Conservation (phyloP, 176 grass and related monocot genomes). For the Hyparrhenia diplandra region DNA sequence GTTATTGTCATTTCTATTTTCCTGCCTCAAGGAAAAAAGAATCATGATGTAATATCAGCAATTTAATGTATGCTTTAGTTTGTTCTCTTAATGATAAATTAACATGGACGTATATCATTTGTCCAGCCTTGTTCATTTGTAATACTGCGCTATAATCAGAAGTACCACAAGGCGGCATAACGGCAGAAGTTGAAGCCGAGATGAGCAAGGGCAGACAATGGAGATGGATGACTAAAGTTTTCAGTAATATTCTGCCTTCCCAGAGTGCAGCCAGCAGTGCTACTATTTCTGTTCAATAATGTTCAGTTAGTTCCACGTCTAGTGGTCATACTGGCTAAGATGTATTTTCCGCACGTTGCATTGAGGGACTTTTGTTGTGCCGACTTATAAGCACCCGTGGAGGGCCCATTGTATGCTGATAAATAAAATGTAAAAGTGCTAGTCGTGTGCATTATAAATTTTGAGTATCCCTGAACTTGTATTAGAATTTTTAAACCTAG, state of each 20-base stretch:
- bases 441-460: not conserved
- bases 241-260: not conserved
- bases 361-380: not conserved
- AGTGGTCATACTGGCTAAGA: not conserved
- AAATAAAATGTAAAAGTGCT: not conserved
- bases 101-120: not conserved
- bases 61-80: not conserved
- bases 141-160: slow-evolving; percentile 58
- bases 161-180: slow-evolving; percentile 32
- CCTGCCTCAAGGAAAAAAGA: not conserved
- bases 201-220: slow-evolving; percentile 36
- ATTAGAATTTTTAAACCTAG: too few relatives aligned
- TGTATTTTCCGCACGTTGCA: not conserved
- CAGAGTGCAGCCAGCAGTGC: not conserved
- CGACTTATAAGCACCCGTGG: not conserved
- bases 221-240: not conserved
- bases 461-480: not conserved
- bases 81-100: not conserved
- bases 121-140: slow-evolving; percentile 78
- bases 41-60: not conserved
- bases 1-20: not conserved
- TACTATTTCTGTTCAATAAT: not conserved
- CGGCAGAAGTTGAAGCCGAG: slow-evolving; percentile 17
- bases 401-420: not conserved
- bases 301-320: not conserved